phyloP scores from a whole-genome alignment of 1,284 basidiomycete species.

The Cutaneotrichosporon sp. region DNA sequence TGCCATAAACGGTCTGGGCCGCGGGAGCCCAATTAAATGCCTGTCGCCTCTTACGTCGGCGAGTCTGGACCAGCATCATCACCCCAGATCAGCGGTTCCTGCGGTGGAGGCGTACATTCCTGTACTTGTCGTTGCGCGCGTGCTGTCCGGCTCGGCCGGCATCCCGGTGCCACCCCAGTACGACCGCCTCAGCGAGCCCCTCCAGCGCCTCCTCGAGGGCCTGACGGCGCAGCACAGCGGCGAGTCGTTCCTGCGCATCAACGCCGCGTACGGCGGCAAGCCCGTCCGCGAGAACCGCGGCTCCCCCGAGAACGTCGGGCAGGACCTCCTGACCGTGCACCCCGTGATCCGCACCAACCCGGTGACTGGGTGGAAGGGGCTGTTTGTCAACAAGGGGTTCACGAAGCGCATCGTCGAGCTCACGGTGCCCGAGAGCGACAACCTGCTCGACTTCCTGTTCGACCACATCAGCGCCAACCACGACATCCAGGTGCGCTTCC shows the following conservation, averaged over 20 bases:
- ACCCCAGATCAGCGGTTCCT: too few relatives aligned
- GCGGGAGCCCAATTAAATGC: too few relatives aligned
- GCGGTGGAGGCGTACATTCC: too few relatives aligned
- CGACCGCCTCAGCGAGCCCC: slow-evolving; percentile 62
- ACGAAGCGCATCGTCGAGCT: slow-evolving; percentile 66
- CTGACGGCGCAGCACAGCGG: slow-evolving; percentile 63
- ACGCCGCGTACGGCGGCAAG: slow-evolving; percentile 7
- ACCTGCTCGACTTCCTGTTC: slow-evolving; percentile 48
- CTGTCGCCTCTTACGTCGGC: too few relatives aligned
- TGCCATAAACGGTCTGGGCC: too few relatives aligned
- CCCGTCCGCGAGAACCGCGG: slow-evolving; percentile 53
- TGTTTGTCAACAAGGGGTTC: slow-evolving; percentile 68
- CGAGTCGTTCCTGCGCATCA: slow-evolving; percentile 58
- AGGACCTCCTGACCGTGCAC: slow-evolving; percentile 64
- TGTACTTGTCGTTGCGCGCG: too few relatives aligned
- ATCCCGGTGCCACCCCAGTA: too few relatives aligned
- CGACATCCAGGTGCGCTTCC: slow-evolving; percentile 63
- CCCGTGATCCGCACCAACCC: slow-evolving; percentile 55
- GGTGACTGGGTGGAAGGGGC: slow-evolving; percentile 75
- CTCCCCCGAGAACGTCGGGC: slow-evolving; percentile 63
- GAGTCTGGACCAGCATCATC: too few relatives aligned
- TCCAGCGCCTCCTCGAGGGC: slow-evolving; percentile 61
- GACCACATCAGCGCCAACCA: slow-evolving; percentile 60
- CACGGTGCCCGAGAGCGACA: slow-evolving; percentile 60
- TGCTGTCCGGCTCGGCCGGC: too few relatives aligned